Conservation (phyloP, 2,329 filamentous ascomycete genomes). For the Mariannaea sp. region DNA sequence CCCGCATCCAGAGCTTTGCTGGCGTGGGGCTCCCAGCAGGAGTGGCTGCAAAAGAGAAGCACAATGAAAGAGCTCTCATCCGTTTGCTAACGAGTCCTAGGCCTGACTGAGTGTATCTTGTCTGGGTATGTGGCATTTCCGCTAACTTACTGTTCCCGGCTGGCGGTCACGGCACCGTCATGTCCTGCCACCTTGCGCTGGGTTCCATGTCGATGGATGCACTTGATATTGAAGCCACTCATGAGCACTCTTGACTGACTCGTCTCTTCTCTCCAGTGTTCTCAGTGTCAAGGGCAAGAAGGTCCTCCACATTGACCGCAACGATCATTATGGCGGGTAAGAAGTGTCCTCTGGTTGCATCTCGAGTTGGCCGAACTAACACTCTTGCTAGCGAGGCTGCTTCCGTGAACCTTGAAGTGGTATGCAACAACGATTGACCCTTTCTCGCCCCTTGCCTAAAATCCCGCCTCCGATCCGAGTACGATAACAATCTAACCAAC, state of each 20-base stretch:
- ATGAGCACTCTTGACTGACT: conserved; percentile 31
- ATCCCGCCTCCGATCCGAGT: conserved; percentile 22
- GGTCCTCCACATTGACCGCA: conserved; percentile 97
- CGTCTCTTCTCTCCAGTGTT: conserved; percentile 57
- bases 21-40: conserved; percentile 2
- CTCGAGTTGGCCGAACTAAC: conserved; percentile 39
- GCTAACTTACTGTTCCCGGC: background rate
- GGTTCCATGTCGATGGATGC: conserved; percentile 4
- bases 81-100: conserved; percentile 52
- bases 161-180: background rate
- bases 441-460: conserved; percentile 14
- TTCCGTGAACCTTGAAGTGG: conserved; percentile 94
- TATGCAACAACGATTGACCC: conserved; percentile 52
- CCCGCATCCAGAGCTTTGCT: conserved; percentile 32
- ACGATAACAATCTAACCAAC: conserved; percentile 30
- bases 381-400: conserved; percentile 75
- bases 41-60: background rate
- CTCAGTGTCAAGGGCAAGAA: conserved; percentile 99
- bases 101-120: conserved; percentile 97
- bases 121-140: conserved; percentile 71
- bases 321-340: conserved; percentile 97
- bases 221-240: too few relatives aligned
- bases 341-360: conserved; percentile 42
- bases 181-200: background rate
- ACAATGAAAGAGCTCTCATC: conserved; percentile 6